phyloP scores from a whole-genome alignment of 495 filamentous ascomycete genomes.

The Podospora comata region DNA sequence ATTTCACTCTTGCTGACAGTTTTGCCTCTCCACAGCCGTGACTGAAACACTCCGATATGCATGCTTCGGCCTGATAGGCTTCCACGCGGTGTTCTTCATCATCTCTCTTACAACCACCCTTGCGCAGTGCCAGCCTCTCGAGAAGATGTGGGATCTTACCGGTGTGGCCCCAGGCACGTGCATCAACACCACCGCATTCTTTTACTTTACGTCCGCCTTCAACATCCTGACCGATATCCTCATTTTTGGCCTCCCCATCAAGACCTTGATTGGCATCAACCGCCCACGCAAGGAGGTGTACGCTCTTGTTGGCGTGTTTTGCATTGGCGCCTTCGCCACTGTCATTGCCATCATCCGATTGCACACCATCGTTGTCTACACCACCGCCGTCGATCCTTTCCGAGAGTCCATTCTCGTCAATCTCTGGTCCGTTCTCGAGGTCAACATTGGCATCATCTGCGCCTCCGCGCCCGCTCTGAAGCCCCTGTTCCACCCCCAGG shows the following conservation, averaged over 20 bases:
- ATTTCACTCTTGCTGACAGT: neutral
- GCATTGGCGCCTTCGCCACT: conserved; percentile 46
- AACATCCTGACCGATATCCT: conserved; percentile 53
- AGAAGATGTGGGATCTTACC: conserved; percentile 48
- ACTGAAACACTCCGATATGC: conserved; percentile 32
- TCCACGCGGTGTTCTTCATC: conserved; percentile 40
- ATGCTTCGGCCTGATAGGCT: conserved; percentile 34
- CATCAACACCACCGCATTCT: conserved; percentile 49
- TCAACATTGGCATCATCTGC: conserved; percentile 50
- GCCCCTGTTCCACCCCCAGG: conserved; percentile 32
- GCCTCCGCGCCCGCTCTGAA: conserved; percentile 49
- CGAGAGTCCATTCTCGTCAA: conserved; percentile 32
- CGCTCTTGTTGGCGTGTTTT: conserved; percentile 48
- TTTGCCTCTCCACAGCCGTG: conserved; percentile 20
- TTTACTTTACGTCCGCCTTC: conserved; percentile 50
- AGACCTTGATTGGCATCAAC: conserved; percentile 43
- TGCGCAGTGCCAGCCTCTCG: conserved; percentile 44
- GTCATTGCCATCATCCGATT: conserved; percentile 45
- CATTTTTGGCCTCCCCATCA: conserved; percentile 51
- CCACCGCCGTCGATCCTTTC: conserved; percentile 33
- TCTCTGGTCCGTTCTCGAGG: conserved; percentile 51
- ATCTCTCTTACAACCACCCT: conserved; percentile 39
- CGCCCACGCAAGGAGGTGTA: conserved; percentile 45
- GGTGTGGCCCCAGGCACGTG: conserved; percentile 35
- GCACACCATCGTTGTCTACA: conserved; percentile 40